phyloP scores from a whole-genome alignment of 164 flowering plant species.

The Cinnamomum micranthum region DNA sequence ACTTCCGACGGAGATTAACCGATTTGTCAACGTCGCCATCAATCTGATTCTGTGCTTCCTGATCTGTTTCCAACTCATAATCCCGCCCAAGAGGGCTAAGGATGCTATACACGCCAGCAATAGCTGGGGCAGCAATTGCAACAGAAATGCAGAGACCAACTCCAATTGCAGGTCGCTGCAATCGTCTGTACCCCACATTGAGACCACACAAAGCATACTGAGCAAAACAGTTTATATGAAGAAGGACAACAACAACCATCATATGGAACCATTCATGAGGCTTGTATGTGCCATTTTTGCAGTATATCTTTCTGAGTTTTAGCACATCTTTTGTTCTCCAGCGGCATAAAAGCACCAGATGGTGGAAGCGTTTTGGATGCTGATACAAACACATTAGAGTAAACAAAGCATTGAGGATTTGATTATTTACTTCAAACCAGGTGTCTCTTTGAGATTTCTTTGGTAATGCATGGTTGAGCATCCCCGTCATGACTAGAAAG shows the following conservation, averaged over 20 bases:
- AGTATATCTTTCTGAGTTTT: constrained; percentile 68
- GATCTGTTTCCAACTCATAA: constrained; percentile 46
- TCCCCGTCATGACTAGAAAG: constrained; percentile 85
- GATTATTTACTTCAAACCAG: constrained; percentile 95
- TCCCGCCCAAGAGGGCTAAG: constrained; percentile 85
- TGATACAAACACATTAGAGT: constrained; percentile 91
- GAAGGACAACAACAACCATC: constrained; percentile 73
- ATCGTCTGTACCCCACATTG: constrained; percentile 72
- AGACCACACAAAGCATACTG: constrained; percentile 80
- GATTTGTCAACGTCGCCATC: constrained; percentile 7
- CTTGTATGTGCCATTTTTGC: constrained; percentile 82
- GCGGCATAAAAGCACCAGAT: constrained; percentile 61
- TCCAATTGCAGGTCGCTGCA: constrained; percentile 72
- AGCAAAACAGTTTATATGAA: constrained; percentile 78
- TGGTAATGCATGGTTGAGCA: constrained; percentile 56
- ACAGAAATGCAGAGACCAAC: constrained; percentile 66
- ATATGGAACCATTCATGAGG: constrained; percentile 93
- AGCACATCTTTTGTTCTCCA: constrained; percentile 69
- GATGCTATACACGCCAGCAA: constrained; percentile 66
- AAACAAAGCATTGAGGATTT: constrained; percentile 86
- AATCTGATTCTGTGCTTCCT: constrained; percentile 44
- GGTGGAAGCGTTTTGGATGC: constrained; percentile 78
- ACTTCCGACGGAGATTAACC: constrained; percentile 20
- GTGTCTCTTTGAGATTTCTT: constrained; percentile 59
- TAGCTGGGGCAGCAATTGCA: constrained; percentile 77